Conservation (phyloP, 169 alveolate genomes). For the Plasmodium adleri region DNA sequence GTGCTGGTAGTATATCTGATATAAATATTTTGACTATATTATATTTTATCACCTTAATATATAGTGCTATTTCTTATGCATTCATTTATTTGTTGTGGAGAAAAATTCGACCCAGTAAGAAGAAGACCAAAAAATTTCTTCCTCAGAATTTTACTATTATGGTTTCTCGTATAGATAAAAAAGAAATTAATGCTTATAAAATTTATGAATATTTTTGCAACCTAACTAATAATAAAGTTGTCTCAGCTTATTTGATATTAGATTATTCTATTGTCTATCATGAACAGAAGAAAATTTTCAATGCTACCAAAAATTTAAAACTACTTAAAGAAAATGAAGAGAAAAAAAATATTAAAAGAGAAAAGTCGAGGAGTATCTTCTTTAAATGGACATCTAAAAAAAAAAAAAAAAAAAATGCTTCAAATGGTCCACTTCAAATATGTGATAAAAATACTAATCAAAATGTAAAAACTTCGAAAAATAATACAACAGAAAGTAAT, state of each 20-base stretch:
- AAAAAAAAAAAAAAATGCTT: background rate
- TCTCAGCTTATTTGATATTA: constrained; percentile 58
- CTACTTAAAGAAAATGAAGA: constrained; percentile 73
- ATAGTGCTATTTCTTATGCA: constrained; percentile 73
- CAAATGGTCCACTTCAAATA: background rate
- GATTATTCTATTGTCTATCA: constrained; percentile 60
- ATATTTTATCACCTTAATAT: constrained; percentile 53
- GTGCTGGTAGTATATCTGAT: constrained; percentile 75
- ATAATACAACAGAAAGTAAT: too few relatives aligned
- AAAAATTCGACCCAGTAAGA: constrained; percentile 57
- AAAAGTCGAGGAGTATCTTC: constrained; percentile 1
- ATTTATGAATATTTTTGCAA: constrained; percentile 64
- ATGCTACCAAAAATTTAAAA: constrained; percentile 67
- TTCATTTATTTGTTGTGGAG: constrained; percentile 68
- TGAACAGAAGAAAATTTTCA: constrained; percentile 67
- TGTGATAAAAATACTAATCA: constrained; percentile 2
- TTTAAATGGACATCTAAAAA: background rate
- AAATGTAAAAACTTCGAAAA: background rate
- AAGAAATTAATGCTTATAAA: constrained; percentile 71
- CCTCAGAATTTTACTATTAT: constrained; percentile 76
- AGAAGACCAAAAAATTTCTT: constrained; percentile 58
- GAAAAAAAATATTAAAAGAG: constrained; percentile 48
- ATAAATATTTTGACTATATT: constrained; percentile 48
- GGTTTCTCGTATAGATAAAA: constrained; percentile 67
- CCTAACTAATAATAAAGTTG: constrained; percentile 71